A percentile compares a stretch with the other conserved stretches of the same genome.
phyloP scores from a whole-genome alignment of 148 eudicot genomes.

The Agrostemma githago region DNA sequence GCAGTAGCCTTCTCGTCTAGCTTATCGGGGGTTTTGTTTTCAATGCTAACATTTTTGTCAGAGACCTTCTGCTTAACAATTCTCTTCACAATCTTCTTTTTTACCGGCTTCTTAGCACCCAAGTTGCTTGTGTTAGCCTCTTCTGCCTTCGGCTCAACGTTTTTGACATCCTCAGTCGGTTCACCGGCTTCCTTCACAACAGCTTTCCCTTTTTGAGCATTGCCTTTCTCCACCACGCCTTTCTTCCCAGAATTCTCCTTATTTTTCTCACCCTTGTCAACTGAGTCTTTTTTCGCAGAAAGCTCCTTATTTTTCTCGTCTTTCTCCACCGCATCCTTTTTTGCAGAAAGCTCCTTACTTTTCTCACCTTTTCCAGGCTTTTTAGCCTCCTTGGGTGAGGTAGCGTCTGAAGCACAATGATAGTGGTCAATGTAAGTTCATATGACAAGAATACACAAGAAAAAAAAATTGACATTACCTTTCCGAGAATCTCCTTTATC shows the following conservation, averaged over 20 bases:
- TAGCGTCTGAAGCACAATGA: conserved; percentile 24
- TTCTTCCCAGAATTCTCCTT: conserved; percentile 8
- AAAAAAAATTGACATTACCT: conserved; percentile 40
- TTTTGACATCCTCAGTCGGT: conserved; percentile 31
- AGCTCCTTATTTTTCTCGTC: conserved; percentile 27
- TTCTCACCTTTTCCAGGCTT: conserved; percentile 37
- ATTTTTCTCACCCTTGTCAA: conserved; percentile 29
- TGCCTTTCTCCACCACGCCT: conserved; percentile 36
- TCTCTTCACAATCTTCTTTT: conserved; percentile 69
- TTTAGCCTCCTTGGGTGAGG: conserved; percentile 40
- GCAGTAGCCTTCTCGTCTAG: conserved; percentile 36
- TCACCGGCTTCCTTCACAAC: conserved; percentile 33
- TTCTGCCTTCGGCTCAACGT: conserved; percentile 31
- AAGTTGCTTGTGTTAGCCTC: conserved; percentile 26
- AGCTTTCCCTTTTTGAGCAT: conserved; percentile 25
- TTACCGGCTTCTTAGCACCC: conserved; percentile 39
- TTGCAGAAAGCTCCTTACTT: conserved; percentile 19
- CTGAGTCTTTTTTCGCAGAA: conserved; percentile 19
- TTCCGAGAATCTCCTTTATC: conserved; percentile 52
- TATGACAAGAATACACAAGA: not conserved
- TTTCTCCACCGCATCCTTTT: conserved; percentile 24
- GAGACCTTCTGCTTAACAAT: conserved; percentile 64
- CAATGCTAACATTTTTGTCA: conserved; percentile 36
- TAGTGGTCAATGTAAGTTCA: not conserved
- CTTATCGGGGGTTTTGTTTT: conserved; percentile 31